Evolutionary conservation across 495 filamentous ascomycete species (phyloP), one percentile per base, ranked within the genome.

Genomic region (Lasiosphaeria hispida): DNA sequence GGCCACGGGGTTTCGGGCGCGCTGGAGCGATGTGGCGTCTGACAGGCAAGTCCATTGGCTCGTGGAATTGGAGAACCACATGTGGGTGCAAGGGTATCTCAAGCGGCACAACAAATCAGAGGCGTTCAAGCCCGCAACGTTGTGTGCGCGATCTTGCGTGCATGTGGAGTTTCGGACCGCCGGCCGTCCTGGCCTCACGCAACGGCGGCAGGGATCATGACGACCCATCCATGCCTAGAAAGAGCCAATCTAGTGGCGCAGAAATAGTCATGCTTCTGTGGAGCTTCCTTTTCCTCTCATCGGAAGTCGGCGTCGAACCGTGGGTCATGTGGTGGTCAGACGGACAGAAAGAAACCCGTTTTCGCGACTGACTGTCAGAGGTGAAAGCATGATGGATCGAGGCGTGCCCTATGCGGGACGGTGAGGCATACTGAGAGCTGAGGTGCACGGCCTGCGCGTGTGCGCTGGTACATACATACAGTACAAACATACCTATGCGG

Each of bases 81-180:
- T 58, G 53, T 48, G 50, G 30, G 39, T 33, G 45, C 60, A 61
- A 53, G 58, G 53, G 38, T 38, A 10, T 17, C 18, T 18, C 36
- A 47, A 2, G 18, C 34, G 5, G n/a, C 10, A 42, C 17, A 14
- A 39, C 68, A 53, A 71, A 71, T 71, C 57, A 69, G 56, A 57
- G 38, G 44, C 33, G 13, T 42, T 37, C 9, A 14, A 34, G 19
- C n/a, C 19, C 38, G 53, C 58, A 62, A 69, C 59, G 57, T 63
- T 58, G 68, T 59, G 61, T 48, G 55, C 41, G 59, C 58, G 70
- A 71, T 70, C 69, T 63, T 61, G 69, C 62, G 38, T 65, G 63
- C 62, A 69, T 65, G 65, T 71, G 70, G 70, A 73, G 69, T 73
- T 62, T 70, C 70, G 70, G 70, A 61, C 70, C 70, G 70, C 36